A percentile compares a stretch with the other conserved stretches of the same genome.
phyloP scores from a whole-genome alignment of 164 flowering plant genomes.

The Annona cherimola region DNA sequence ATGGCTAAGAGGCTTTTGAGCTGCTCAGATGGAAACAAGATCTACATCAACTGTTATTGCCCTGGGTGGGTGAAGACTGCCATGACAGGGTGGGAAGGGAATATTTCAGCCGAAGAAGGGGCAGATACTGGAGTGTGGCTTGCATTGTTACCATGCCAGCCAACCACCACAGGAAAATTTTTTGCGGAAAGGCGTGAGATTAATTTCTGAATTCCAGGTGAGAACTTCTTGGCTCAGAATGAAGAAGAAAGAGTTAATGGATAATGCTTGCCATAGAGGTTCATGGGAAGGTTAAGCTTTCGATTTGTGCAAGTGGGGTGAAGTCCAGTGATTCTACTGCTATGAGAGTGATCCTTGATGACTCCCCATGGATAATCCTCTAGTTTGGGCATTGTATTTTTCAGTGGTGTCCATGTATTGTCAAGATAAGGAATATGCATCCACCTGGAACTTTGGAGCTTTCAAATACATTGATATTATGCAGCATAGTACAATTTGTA shows the following conservation, averaged over 20 bases:
- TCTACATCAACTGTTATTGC: conserved; percentile 76
- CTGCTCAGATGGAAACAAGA: conserved; percentile 61
- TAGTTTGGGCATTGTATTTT: too few species aligned
- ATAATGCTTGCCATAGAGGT: neutral
- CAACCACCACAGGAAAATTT: conserved; percentile 54
- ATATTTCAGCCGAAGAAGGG: conserved; percentile 62
- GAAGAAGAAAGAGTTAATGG: neutral
- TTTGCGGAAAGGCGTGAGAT: conserved; percentile 92
- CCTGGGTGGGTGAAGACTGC: conserved; percentile 99
- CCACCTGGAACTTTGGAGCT: too few species aligned
- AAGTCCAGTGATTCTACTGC: neutral
- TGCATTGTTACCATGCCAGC: conserved; percentile 66
- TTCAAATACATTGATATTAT: too few species aligned
- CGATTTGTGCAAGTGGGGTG: neutral
- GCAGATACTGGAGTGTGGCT: conserved; percentile 98
- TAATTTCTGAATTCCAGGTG: conserved; percentile 33
- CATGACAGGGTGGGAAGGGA: conserved; percentile 91
- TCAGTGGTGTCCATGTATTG: too few species aligned
- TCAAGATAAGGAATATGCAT: too few species aligned
- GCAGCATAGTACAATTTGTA: too few species aligned
- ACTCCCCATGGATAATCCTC: too few species aligned
- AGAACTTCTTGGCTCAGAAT: too few species aligned
- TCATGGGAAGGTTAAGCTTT: neutral
- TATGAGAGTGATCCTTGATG: neutral
- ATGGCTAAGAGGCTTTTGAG: conserved; percentile 48